Evolutionary conservation across 768 basidiomycete species (phyloP).

Genomic region (Kwoniella sp.): DNA sequence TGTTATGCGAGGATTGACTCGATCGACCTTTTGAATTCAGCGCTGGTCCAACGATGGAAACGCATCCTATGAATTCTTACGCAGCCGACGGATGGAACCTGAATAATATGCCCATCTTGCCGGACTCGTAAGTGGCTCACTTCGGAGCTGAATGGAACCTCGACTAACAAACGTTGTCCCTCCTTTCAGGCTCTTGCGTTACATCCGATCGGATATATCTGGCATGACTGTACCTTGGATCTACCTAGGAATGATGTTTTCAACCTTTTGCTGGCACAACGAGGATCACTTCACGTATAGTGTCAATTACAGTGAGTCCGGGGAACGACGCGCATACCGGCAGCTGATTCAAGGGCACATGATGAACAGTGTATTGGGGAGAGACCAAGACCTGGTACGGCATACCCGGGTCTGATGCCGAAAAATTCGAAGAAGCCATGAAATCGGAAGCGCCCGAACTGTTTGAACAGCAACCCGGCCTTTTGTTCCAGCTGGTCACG

Average conservation of each 20-base stretch:
- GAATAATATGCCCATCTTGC: slow-evolving; percentile 92
- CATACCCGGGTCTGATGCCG: slow-evolving; percentile 91
- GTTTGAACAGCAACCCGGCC: slow-evolving; percentile 94
- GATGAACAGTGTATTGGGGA: slow-evolving; percentile 86
- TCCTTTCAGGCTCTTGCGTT: slow-evolving; percentile 72
- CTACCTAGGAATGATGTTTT: slow-evolving; percentile 98
- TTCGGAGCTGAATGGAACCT: background rate
- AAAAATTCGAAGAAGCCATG: slow-evolving; percentile 95
- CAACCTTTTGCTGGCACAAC: slow-evolving; percentile 99
- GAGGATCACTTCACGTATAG: slow-evolving; percentile 99
- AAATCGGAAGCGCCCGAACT: slow-evolving; percentile 93
- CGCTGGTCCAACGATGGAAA: slow-evolving; percentile 93
- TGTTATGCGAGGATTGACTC: too few relatives aligned
- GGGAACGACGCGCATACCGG: too few relatives aligned
- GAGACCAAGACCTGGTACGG: slow-evolving; percentile 99
- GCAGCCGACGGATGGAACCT: slow-evolving; percentile 95
- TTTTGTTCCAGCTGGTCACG: slow-evolving; percentile 95
- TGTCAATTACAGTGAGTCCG: slow-evolving; percentile 81
- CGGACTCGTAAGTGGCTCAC: slow-evolving; percentile 65
- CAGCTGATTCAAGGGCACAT: too few relatives aligned
- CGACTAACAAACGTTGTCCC: background rate
- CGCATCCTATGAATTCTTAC: slow-evolving; percentile 82
- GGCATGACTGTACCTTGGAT: slow-evolving; percentile 99
- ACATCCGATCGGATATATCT: slow-evolving; percentile 97
- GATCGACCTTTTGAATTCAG: slow-evolving; percentile 58